phyloP scores from a whole-genome alignment of 1,139 yeast genomes.

The Magnusiomyces suaveolens region DNA sequence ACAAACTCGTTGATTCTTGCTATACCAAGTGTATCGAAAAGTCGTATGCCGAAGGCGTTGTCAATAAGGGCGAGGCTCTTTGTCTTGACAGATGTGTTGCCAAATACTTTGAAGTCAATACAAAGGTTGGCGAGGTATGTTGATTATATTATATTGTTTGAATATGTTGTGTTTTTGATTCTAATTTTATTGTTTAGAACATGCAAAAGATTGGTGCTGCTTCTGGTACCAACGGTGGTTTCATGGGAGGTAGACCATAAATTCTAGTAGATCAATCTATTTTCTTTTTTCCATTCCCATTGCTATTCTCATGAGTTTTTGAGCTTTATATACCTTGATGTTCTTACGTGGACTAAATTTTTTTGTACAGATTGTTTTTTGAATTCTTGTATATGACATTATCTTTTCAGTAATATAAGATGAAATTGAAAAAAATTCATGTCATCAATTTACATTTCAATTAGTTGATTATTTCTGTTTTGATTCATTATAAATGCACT shows the following conservation, averaged over 20 bases:
- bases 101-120: constrained; percentile 92
- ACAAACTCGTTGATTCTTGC: constrained; percentile 70
- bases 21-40: constrained; percentile 74
- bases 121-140: constrained; percentile 75
- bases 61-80: constrained; percentile 74
- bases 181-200: constrained; percentile 19
- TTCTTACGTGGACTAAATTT: too few relatives aligned
- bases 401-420: too few relatives aligned
- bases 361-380: too few relatives aligned
- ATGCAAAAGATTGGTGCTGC: constrained; percentile 28
- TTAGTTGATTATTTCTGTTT: too few relatives aligned
- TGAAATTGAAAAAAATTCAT: too few relatives aligned
- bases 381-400: too few relatives aligned
- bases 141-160: neutral
- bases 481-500: too few relatives aligned
- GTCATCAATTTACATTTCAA: too few relatives aligned
- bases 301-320: too few relatives aligned
- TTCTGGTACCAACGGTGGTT: constrained; percentile 4
- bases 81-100: constrained; percentile 97
- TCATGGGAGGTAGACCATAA: constrained; percentile 6
- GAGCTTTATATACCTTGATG: too few relatives aligned
- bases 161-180: neutral
- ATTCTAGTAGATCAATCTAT: neutral
- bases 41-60: constrained; percentile 65
- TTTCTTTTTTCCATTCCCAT: neutral